Base-by-base conservation (phyloP, 2,329 filamentous ascomycete species). In the Monilinia aucupariae region DNA sequence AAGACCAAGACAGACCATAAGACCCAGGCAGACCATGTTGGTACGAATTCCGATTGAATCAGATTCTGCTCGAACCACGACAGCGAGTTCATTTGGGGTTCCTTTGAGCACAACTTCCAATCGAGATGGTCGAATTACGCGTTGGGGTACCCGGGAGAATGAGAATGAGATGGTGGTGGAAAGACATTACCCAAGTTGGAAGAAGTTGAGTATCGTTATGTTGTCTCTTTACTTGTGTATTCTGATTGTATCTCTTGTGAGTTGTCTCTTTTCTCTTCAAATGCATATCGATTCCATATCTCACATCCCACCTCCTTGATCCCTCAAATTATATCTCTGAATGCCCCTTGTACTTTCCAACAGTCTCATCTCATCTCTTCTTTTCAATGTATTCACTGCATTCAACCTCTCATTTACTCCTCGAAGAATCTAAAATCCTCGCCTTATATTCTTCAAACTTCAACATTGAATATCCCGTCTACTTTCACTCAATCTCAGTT, bases 191-290 rank as follows among this genome's bases (percentile, higher is more conserved):
- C 34, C 32, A 22, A 25, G 45, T 5, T 30, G 13, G n/a, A 22
- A 45, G 17, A 37, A 15, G n/a, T n/a, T 39, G 15, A 27, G 9
- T 49, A 2, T 49, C 3, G 25, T 37, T 3, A 49, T 59, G 43
- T 8, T 59, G 3, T 49, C 55, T 9, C 55, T 59, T 3, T 59
- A n/a, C 34, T 34, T 59, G 15, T 39, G 27, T 1, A 39, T 48
- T 30, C 6, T 59, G n/a, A 25, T 49, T 59, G 55, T 49, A 8
- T 22, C 55, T 48, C 55, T 59, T 20, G 55, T 59, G 49, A 49
- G 55, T 49, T 8, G 4, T 34, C 10, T 25, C 12, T 22, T 37
- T 48, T 25, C 2, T 15, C 2, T 41, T 15, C 39, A n/a, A n/a
- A n/a, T n/a, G n/a, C n/a, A n/a, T n/a, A n/a, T n/a, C n/a, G n/a